Evolutionary conservation across 176 grass and related monocot species (phyloP).

Genomic region (Poa pratensis): DNA sequence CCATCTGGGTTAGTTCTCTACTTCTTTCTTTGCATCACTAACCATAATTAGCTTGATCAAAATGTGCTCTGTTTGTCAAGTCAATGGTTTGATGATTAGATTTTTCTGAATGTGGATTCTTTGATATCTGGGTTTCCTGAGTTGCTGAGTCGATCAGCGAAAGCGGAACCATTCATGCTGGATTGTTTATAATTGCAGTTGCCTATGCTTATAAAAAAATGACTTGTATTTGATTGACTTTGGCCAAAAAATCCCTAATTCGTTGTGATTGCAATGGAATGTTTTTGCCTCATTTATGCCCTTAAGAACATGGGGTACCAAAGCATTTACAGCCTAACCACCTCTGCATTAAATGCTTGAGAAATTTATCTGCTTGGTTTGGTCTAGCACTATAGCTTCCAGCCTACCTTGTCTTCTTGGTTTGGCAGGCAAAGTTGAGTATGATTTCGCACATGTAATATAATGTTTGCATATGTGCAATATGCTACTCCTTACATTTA

Average conservation of each 20-base stretch:
- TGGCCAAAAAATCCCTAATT: neutral
- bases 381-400: constrained; percentile 12
- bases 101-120: neutral
- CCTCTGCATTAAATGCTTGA: constrained; percentile 19
- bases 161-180: neutral
- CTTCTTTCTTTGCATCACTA: constrained; percentile 4
- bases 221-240: constrained; percentile 31
- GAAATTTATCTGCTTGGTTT: constrained; percentile 23
- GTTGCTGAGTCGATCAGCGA: neutral
- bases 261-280: constrained; percentile 3
- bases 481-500: neutral
- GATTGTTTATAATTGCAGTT: neutral
- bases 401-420: constrained; percentile 8
- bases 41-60: constrained; percentile 5
- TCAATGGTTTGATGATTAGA: constrained; percentile 25
- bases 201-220: constrained; percentile 25
- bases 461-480: neutral
- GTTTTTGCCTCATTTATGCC: constrained; percentile 5
- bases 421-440: constrained; percentile 9
- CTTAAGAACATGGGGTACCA: neutral
- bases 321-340: constrained; percentile 2
- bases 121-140: neutral
- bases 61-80: neutral
- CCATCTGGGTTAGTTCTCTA: constrained; percentile 72
- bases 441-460: neutral